Evolutionary conservation across 2,329 filamentous ascomycete genomes (phyloP), one percentile per base, ranked within the genome.

Genomic region (Teratosphaeria pseudoeucalypti): DNA sequence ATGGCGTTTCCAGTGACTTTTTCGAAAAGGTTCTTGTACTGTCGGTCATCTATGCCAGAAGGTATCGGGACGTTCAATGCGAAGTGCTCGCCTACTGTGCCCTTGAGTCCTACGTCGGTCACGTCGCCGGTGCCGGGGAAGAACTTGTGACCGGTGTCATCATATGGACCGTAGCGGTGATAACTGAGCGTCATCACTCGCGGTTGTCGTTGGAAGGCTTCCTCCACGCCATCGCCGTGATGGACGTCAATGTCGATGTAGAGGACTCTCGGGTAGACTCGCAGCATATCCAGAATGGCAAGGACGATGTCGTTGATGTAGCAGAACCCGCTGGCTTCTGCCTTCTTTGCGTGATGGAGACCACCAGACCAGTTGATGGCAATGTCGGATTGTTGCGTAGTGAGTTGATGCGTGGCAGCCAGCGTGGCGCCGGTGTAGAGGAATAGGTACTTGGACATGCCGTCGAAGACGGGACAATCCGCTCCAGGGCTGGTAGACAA

Each of bases 241-340:
- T 95, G 90, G 1, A 95, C 90, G 71, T 95, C 90, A 66, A 95
- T 95, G 71, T 95, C 90, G 73, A 97, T 92, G 74, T 97, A 96
- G 60, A 97, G 81, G 7, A 97, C 92, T 55, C 92, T 87, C 16
- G 90, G 85, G 67, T 92, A 85, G 69, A 87, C 83, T 34, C 89
- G 86, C 16, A 97, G 80, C 10, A 99, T 82, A 72, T 96, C 88
- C 43, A 97, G 82, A 67, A 96, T 94, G 39, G 89, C 90, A 54
- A 99, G 82, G 60, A 97, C 94, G 68, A 97, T 97, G 74, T 99
- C 94, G 74, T 99, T 99, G 77, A 97, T 91, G 77, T 99, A 99
- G 78, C 94, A 99, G 75, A 99, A 99, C 0, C 94, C 94, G 14
- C 88, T 92, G 0, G 94, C 92, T 75, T 96, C 91, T 57, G 87